Percentiles rank a stretch among this genome's conserved stretches.
phyloP scores from a whole-genome alignment of 139 green algal genomes.

The Limnomonas spitsbergensis region DNA sequence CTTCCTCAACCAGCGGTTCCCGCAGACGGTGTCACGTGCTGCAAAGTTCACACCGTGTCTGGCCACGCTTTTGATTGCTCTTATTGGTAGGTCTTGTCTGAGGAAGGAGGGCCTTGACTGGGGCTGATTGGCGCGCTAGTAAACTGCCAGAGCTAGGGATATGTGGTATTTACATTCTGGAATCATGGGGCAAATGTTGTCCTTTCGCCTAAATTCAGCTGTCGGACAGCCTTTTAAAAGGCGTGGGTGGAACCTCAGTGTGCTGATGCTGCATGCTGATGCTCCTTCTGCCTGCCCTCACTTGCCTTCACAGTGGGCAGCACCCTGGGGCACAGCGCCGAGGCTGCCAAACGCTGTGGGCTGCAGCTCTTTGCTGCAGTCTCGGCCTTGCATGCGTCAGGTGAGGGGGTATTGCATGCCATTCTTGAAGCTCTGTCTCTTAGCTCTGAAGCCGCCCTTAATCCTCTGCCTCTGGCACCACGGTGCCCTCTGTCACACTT shows the following conservation, averaged over 20 bases:
- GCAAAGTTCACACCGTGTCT: constrained; percentile 47
- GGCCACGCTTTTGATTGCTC: constrained; percentile 57
- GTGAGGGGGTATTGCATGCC: not conserved
- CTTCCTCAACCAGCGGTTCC: constrained; percentile 54
- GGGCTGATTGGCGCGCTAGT: too few species aligned
- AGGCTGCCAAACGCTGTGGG: constrained; percentile 26
- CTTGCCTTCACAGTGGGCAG: constrained; percentile 35
- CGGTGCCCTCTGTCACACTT: too few species aligned
- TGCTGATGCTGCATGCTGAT: too few species aligned
- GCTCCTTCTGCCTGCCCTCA: not conserved
- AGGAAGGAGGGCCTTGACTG: too few species aligned
- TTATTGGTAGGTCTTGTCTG: constrained; percentile 26
- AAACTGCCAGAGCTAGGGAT: too few species aligned
- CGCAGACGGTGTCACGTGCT: constrained; percentile 28
- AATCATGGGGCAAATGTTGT: too few species aligned
- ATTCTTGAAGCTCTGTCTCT: too few species aligned
- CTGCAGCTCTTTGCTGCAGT: constrained; percentile 8
- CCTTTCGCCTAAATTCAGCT: too few species aligned
- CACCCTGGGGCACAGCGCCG: constrained; percentile 55
- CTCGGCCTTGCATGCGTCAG: not conserved
- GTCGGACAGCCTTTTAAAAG: too few species aligned
- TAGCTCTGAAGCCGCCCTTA: too few species aligned
- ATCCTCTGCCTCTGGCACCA: not conserved
- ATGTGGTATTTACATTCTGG: too few species aligned
- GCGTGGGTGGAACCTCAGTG: too few species aligned